Conservation (phyloP, 2,329 filamentous ascomycete species). For the Fusarium neocosmosporiellum region DNA sequence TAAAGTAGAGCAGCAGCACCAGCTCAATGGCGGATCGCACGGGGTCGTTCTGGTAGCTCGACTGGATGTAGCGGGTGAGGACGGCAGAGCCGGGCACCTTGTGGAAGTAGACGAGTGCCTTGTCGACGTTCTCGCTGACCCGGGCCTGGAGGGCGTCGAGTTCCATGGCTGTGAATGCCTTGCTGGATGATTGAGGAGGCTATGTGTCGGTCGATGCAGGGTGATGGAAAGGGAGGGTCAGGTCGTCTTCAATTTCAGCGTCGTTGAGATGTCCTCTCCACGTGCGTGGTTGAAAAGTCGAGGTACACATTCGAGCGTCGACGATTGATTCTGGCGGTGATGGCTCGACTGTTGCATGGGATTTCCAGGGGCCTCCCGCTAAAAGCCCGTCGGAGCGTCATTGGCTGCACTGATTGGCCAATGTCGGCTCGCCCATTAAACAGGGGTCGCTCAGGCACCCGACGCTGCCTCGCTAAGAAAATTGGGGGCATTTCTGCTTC, state of each 20-base stretch:
- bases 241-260: not conserved
- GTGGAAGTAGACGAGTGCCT: constrained; percentile 77
- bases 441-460: constrained; percentile 9
- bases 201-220: not conserved
- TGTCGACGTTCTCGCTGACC: constrained; percentile 63
- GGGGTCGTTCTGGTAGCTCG: constrained; percentile 97
- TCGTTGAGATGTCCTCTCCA: not conserved
- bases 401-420: constrained; percentile 18
- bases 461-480: not conserved
- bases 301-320: not conserved
- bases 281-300: constrained; percentile 3
- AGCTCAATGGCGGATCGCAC: constrained; percentile 93
- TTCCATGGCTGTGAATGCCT: constrained; percentile 62
- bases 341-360: constrained; percentile 7
- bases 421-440: constrained; percentile 5
- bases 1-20: constrained; percentile 93
- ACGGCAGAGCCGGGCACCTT: constrained; percentile 94
- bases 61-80: constrained; percentile 93
- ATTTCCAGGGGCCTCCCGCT: constrained; percentile 30
- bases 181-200: not conserved
- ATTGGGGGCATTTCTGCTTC: not conserved
- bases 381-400: constrained; percentile 8
- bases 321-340: constrained; percentile 7
- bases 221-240: not conserved
- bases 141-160: constrained; percentile 67